phyloP scores from a whole-genome alignment of 2,329 filamentous ascomycete genomes.

The Epicoccum sorghinum region DNA sequence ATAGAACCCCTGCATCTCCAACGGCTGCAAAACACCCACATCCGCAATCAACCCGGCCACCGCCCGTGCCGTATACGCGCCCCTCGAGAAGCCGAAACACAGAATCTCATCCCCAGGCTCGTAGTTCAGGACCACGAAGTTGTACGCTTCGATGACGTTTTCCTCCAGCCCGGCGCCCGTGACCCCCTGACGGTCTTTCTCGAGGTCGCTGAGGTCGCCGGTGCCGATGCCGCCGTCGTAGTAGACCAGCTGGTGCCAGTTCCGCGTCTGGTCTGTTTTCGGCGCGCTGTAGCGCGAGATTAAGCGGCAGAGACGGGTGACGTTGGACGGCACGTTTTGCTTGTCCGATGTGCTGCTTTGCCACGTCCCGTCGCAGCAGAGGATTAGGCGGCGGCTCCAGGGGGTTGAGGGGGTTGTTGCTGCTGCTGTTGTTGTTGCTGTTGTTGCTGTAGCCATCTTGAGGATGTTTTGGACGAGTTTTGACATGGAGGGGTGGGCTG shows the following conservation, averaged over 20 bases:
- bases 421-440: not conserved
- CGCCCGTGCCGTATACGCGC: constrained; percentile 53
- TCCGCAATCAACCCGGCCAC: constrained; percentile 53
- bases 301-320: constrained; percentile 44
- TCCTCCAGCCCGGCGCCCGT: constrained; percentile 54
- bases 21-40: constrained; percentile 55
- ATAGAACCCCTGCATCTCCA: constrained; percentile 52
- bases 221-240: constrained; percentile 46
- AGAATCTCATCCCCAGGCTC: constrained; percentile 56
- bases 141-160: constrained; percentile 58
- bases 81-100: constrained; percentile 55
- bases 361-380: constrained; percentile 49
- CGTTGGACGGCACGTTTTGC: constrained; percentile 44
- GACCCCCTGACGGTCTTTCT: constrained; percentile 45
- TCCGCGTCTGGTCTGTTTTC: constrained; percentile 27
- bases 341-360: constrained; percentile 39
- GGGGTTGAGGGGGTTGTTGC: constrained; percentile 9
- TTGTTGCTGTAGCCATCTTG: too few species aligned
- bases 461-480: too few species aligned
- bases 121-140: constrained; percentile 59
- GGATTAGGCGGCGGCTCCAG: constrained; percentile 42
- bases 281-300: constrained; percentile 39
- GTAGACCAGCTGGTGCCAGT: constrained; percentile 46
- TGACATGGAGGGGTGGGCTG: too few species aligned
- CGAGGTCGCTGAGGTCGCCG: constrained; percentile 34